Percentiles rank a stretch among this genome's conserved stretches.
These are phyloP conservation scores for Udeniomyces megalosporus DNA, from an alignment of 768 basidiomycete genomes.

Conservation along the genomic window DNA sequence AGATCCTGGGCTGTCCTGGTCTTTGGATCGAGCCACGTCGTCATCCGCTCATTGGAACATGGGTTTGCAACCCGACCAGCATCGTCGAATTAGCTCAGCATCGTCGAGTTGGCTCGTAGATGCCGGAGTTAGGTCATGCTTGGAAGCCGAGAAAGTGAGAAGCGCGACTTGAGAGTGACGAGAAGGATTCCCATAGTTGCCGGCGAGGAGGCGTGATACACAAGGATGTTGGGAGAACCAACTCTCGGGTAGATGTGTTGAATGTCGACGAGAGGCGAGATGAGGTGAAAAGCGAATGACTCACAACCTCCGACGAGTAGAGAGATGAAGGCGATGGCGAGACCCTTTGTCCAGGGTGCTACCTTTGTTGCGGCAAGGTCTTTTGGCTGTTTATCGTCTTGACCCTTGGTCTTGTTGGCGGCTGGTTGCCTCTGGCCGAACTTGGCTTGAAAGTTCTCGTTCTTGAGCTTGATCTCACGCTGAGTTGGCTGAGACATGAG, in stretches of 20 bases:
- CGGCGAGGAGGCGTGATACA: not conserved
- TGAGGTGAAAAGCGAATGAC: not conserved
- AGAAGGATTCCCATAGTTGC: not conserved
- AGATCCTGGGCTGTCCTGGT: no score
- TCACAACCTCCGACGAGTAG: constrained; percentile 8
- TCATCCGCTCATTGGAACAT: no score
- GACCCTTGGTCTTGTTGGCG: not conserved
- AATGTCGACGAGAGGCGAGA: not conserved
- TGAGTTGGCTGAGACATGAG: not conserved
- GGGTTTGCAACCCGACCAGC: no score
- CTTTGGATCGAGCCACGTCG: no score
- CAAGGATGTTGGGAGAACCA: not conserved
- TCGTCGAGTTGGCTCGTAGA: no score
- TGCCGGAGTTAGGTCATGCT: no score
- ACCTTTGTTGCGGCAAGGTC: not conserved
- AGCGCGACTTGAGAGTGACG: no score
- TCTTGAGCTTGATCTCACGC: not conserved
- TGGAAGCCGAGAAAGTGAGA: no score
- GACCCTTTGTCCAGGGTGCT: not conserved
- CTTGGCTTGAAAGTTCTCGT: not conserved
- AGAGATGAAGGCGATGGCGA: constrained; percentile 1
- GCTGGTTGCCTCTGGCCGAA: constrained; percentile 1
- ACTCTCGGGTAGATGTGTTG: not conserved
- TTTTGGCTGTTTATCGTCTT: not conserved
- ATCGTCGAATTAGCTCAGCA: no score